phyloP scores from a whole-genome alignment of 1,284 basidiomycete species.

The Ceratobasidium sp. region DNA sequence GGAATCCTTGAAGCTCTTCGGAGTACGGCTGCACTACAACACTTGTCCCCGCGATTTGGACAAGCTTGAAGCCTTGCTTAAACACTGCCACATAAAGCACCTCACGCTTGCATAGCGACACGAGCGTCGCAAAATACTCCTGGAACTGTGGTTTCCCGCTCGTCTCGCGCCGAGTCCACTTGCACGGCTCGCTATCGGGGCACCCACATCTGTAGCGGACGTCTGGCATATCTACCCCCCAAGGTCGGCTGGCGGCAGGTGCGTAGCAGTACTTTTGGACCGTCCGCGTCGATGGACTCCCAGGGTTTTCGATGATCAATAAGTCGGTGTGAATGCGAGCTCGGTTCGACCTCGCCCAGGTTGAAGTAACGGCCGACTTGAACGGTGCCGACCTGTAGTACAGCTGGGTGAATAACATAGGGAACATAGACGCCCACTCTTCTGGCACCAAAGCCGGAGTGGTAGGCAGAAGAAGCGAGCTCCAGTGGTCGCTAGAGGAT shows the following conservation, averaged over 20 bases:
- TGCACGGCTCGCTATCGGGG: neutral
- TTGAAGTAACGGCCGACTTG: neutral
- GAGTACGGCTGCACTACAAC: neutral
- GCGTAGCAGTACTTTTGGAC: constrained; percentile 3
- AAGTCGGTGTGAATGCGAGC: constrained; percentile 15
- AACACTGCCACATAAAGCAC: neutral
- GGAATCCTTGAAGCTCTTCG: neutral
- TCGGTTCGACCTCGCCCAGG: constrained; percentile 1
- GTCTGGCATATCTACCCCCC: neutral
- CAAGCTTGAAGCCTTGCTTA: neutral
- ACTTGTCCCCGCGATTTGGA: neutral
- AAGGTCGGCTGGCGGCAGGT: neutral
- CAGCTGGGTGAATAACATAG: constrained; percentile 3
- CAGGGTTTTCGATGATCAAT: constrained; percentile 7
- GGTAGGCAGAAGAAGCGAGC: neutral
- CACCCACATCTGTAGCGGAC: neutral
- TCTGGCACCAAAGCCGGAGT: neutral
- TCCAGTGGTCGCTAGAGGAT: neutral
- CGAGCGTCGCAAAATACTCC: neutral
- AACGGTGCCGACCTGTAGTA: neutral
- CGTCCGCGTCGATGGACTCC: neutral
- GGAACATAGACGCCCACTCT: constrained; percentile 10
- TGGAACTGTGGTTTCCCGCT: neutral
- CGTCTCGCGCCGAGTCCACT: neutral
- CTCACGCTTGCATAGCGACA: neutral